These are phyloP conservation scores for Malus hybrid DNA, from an alignment of 331 rosid genomes.

Conservation along the genomic window DNA sequence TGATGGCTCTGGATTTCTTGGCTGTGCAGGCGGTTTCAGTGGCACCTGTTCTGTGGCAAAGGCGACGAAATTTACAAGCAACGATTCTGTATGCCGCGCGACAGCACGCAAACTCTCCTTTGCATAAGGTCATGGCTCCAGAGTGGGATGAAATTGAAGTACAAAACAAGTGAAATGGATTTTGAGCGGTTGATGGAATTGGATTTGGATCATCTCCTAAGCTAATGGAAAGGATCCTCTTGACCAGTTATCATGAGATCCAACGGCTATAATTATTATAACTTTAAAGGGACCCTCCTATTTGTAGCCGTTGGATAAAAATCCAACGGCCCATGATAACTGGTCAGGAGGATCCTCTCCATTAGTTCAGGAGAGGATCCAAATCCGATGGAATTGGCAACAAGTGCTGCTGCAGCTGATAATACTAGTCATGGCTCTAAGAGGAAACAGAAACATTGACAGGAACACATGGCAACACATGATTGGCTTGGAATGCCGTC, in stretches of 20 bases:
- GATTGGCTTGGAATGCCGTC: neutral
- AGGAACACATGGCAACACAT: neutral
- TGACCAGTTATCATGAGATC: too few relatives aligned
- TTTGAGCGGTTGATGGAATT: slow-evolving; percentile 79
- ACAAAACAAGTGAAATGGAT: slow-evolving; percentile 65
- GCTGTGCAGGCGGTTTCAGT: slow-evolving; percentile 84
- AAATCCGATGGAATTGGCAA: slow-evolving; percentile 57
- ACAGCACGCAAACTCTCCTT: slow-evolving; percentile 62
- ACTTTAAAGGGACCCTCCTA: too few relatives aligned
- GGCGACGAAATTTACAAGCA: slow-evolving; percentile 80
- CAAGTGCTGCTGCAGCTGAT: slow-evolving; percentile 40
- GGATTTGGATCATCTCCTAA: neutral
- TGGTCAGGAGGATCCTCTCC: too few relatives aligned
- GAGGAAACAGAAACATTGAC: slow-evolving; percentile 50
- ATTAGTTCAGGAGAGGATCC: too few relatives aligned
- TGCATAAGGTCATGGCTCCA: slow-evolving; percentile 85
- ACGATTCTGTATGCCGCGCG: slow-evolving; percentile 62
- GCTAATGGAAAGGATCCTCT: too few relatives aligned
- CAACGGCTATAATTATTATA: too few relatives aligned
- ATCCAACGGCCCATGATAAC: too few relatives aligned
- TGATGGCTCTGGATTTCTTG: slow-evolving; percentile 91
- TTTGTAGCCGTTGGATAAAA: too few relatives aligned
- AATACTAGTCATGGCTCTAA: slow-evolving; percentile 39
- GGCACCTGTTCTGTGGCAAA: slow-evolving; percentile 75
- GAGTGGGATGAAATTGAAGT: slow-evolving; percentile 76